Conservation (phyloP, 2,329 filamentous ascomycete genomes). For the Aspergillus sclerotialis region DNA sequence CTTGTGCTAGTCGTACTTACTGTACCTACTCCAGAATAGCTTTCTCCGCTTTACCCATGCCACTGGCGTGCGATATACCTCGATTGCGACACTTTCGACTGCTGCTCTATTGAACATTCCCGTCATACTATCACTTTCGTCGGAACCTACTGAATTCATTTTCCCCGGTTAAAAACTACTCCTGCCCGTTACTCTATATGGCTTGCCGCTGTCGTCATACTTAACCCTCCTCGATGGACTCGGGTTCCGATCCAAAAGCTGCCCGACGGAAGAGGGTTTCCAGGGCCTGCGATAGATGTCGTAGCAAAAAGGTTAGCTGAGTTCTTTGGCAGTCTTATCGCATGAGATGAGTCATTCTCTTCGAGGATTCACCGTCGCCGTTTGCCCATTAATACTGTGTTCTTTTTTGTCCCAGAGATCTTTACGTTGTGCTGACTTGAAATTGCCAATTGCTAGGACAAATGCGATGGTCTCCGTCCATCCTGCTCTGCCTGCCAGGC, state of each 20-base stretch:
- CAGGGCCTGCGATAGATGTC: conserved; percentile 39
- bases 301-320: conserved; percentile 33
- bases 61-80: too few relatives aligned
- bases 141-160: neutral
- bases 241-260: conserved; percentile 30
- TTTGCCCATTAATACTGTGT: too few relatives aligned
- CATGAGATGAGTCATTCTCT: neutral
- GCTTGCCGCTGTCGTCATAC: conserved; percentile 14
- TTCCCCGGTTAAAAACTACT: conserved; percentile 3
- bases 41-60: too few relatives aligned
- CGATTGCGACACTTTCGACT: conserved; percentile 1
- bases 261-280: conserved; percentile 40
- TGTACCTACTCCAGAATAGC: too few relatives aligned
- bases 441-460: conserved; percentile 20
- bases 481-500: conserved; percentile 36
- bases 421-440: conserved; percentile 1
- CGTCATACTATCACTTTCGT: conserved; percentile 6
- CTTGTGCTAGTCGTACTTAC: too few relatives aligned
- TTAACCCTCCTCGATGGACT: conserved; percentile 29
- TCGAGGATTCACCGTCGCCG: too few relatives aligned
- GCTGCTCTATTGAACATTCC: neutral
- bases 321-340: conserved; percentile 1
- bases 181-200: conserved; percentile 13
- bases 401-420: too few relatives aligned
- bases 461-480: conserved; percentile 39